A percentile compares a stretch with the other conserved stretches of the same genome.
phyloP scores from a whole-genome alignment of 257 asterid genomes.

The Phtheirospermum japonicum region DNA sequence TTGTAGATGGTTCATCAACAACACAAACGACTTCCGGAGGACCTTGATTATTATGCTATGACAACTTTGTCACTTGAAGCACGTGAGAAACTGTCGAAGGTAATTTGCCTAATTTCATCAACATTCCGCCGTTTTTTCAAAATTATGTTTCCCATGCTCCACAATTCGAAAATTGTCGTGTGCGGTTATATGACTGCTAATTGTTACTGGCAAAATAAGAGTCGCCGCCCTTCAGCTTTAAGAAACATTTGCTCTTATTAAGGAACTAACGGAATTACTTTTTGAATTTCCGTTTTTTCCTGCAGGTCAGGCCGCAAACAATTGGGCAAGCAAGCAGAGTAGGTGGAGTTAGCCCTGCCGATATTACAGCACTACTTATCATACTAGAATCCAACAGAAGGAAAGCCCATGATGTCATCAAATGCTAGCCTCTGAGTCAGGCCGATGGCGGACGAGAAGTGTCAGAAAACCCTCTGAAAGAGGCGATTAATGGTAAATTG shows the following conservation, averaged over 20 bases:
- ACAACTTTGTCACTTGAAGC: conserved; percentile 81
- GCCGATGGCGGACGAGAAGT: conserved; percentile 34
- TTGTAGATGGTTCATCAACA: conserved; percentile 88
- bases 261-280: not conserved
- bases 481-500: conserved; percentile 23
- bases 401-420: conserved; percentile 53
- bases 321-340: conserved; percentile 98
- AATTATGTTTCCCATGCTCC: too few relatives aligned
- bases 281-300: not conserved
- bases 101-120: conserved; percentile 26
- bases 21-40: conserved; percentile 71
- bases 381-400: conserved; percentile 85
- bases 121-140: conserved; percentile 1
- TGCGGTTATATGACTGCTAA: not conserved
- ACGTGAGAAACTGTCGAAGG: conserved; percentile 96
- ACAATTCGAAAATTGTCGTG: not conserved
- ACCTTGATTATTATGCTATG: conserved; percentile 78
- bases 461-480: conserved; percentile 28
- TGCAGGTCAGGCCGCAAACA: conserved; percentile 94
- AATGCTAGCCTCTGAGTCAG: conserved; percentile 27
- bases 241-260: too few relatives aligned
- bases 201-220: not conserved
- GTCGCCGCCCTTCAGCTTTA: too few relatives aligned
- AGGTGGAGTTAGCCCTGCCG: conserved; percentile 98
- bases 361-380: conserved; percentile 90